Conservation (phyloP, 495 filamentous ascomycete species). For the Neurospora sp. region DNA sequence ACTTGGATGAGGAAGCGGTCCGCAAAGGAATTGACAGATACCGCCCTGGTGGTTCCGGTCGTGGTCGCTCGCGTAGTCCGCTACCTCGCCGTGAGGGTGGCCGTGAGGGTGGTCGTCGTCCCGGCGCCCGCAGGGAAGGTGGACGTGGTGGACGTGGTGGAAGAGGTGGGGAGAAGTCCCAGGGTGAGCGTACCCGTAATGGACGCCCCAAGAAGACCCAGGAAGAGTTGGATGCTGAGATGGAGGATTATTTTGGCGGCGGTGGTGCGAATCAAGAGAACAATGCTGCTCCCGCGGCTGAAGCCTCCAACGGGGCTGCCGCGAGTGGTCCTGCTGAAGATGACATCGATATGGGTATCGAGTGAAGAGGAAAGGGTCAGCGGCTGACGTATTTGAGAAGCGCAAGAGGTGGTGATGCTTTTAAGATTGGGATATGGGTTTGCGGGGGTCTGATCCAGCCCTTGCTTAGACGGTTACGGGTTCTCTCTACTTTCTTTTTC, state of each 20-base stretch:
- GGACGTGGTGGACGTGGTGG: slow-evolving; percentile 36
- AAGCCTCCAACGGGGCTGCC: neutral
- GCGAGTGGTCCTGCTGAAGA: slow-evolving; percentile 3
- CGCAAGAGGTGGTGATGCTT: neutral
- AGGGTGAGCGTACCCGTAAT: slow-evolving; percentile 23
- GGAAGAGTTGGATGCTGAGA: slow-evolving; percentile 87
- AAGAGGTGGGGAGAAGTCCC: slow-evolving; percentile 23
- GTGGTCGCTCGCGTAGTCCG: slow-evolving; percentile 4
- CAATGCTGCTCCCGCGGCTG: slow-evolving; percentile 11
- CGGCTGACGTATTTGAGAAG: neutral
- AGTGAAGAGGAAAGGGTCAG: neutral
- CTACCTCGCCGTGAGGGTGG: slow-evolving; percentile 20
- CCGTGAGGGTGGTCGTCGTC: slow-evolving; percentile 41
- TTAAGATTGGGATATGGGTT: slow-evolving; percentile 3
- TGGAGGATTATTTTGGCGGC: slow-evolving; percentile 82
- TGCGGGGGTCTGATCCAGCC: neutral
- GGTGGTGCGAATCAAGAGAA: slow-evolving; percentile 19
- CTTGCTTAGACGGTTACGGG: neutral
- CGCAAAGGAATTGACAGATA: slow-evolving; percentile 22
- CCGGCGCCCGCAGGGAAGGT: slow-evolving; percentile 36
- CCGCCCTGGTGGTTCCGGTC: slow-evolving; percentile 9
- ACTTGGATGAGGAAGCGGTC: slow-evolving; percentile 21
- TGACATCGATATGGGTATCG: slow-evolving; percentile 12
- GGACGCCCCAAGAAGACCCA: slow-evolving; percentile 79
- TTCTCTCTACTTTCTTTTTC: neutral